A percentile compares a stretch with the other conserved stretches of the same genome.
Conservation (phyloP, 257 asterid genomes). For the Thymus quinquecostatus region DNA sequence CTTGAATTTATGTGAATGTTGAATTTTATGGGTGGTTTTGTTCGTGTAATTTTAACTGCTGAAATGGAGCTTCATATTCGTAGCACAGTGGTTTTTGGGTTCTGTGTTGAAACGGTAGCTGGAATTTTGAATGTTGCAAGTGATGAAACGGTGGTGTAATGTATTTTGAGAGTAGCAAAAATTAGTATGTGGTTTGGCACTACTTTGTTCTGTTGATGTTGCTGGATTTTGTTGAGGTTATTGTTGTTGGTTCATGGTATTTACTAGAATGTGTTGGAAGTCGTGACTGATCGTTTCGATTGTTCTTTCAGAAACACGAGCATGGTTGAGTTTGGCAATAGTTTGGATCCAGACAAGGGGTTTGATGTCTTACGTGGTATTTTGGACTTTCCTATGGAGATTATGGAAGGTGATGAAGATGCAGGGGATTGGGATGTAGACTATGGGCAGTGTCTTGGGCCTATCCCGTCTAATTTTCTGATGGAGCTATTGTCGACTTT, state of each 20-base stretch:
- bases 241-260: not conserved
- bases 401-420: constrained; percentile 56
- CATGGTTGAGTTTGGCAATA: constrained; percentile 29
- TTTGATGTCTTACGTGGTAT: constrained; percentile 40
- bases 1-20: too few species aligned
- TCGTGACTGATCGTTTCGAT: constrained; percentile 12
- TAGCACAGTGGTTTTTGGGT: not conserved
- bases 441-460: constrained; percentile 59
- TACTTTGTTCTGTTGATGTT: not conserved
- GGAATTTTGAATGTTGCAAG: not conserved
- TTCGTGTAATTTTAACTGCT: not conserved
- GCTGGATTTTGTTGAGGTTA: not conserved
- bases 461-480: constrained; percentile 51
- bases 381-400: constrained; percentile 58
- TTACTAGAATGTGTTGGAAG: constrained; percentile 35
- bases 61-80: not conserved
- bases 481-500: constrained; percentile 40
- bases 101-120: not conserved
- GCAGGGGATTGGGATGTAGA: constrained; percentile 63
- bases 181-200: not conserved
- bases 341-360: constrained; percentile 39
- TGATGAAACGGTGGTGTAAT: not conserved
- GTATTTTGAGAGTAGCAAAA: constrained; percentile 2
- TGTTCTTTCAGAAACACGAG: not conserved
- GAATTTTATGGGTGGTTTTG: too few species aligned